Conservation (phyloP, 2,329 filamentous ascomycete species). For the Colletotrichum phormii region DNA sequence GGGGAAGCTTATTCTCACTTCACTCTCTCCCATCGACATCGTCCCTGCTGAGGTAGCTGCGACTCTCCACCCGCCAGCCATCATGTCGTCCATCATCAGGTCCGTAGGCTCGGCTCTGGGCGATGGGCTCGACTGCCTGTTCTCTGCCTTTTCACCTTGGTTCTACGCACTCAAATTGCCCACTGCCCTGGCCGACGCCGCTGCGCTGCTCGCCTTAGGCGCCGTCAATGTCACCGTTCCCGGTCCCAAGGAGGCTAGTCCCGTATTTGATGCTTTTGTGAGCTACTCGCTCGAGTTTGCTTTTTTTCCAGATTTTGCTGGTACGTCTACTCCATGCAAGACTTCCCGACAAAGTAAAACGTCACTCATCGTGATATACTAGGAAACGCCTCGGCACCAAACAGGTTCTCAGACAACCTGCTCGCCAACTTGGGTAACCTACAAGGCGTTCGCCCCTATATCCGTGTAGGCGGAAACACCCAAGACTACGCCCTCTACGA, state of each 20-base stretch:
- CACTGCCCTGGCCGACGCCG: background rate
- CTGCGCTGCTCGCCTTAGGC: background rate
- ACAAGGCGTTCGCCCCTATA: conserved; percentile 67
- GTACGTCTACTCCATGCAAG: conserved; percentile 36
- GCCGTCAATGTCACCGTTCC: conserved; percentile 4
- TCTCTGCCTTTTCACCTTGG: conserved; percentile 1
- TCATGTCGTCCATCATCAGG: conserved; percentile 18
- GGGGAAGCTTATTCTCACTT: conserved; percentile 20
- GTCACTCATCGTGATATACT: background rate
- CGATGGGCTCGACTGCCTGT: conserved; percentile 22
- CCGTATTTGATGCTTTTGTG: conserved; percentile 55
- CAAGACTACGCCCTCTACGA: conserved; percentile 75
- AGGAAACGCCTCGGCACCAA: conserved; percentile 66
- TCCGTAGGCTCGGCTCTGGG: conserved; percentile 2
- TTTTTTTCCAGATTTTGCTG: conserved; percentile 64
- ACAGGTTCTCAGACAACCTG: conserved; percentile 70
- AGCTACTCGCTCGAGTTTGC: conserved; percentile 64
- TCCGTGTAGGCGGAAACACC: conserved; percentile 75
- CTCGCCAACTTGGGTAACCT: conserved; percentile 67
- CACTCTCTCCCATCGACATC: background rate
- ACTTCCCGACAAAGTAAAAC: background rate
- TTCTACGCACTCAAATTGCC: conserved; percentile 1
- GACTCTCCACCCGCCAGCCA: too few relatives aligned
- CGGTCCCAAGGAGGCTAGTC: conserved; percentile 17
- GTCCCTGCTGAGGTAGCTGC: background rate